Evolutionary conservation across 176 grass and related monocot genomes (phyloP), one percentile per base, ranked within the genome.

Genomic region (Avena eriantha): DNA sequence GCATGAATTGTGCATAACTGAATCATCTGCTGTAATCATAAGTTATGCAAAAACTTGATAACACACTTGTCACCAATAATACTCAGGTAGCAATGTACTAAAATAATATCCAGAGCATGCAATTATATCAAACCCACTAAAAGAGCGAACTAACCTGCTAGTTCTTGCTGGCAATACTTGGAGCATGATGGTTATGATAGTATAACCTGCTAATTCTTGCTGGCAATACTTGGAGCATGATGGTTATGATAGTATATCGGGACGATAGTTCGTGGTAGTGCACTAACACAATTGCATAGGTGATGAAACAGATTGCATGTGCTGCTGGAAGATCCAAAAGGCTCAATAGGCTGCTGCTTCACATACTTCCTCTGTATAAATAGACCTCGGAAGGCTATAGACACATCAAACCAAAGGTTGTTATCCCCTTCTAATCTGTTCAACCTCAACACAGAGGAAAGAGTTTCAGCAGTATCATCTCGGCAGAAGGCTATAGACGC

Each of bases 311-410:
- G 78, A 82, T 54, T 82, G 41, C 63, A 90, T 71, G 36, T 67
- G 65, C 33, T 36, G 65, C 16, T 57, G 33, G 26, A 31, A 68
- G 31, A 79, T 69, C 68, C 59, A 48, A 88, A 85, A 59, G 64
- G 6, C 18, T 55, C 72, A 49, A 17, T 46, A 88, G 78, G 81
- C 53, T 57, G 68, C 34, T 83, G 39, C 65, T 67, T 67, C 34
- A 34, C 70, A 65, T 10, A 12, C 68, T 85, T 85, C 45, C 71
- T 65, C n/a, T 11, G n/a, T 80, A 85, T 89, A 89, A 89, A 89
- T 80, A 89, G 82, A 47, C 82, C 68, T 56, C 48, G 11, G 47
- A 80, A 66, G 76, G 45, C 47, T 12, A 41, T 41, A 85, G 34
- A 67, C 45, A 79, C 76, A 65, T 80, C 66, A 80, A 84, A 63